These are phyloP conservation scores for Phytophthora pistaciae DNA, from an alignment of 352 stramenopile species.

Conservation along the genomic window DNA sequence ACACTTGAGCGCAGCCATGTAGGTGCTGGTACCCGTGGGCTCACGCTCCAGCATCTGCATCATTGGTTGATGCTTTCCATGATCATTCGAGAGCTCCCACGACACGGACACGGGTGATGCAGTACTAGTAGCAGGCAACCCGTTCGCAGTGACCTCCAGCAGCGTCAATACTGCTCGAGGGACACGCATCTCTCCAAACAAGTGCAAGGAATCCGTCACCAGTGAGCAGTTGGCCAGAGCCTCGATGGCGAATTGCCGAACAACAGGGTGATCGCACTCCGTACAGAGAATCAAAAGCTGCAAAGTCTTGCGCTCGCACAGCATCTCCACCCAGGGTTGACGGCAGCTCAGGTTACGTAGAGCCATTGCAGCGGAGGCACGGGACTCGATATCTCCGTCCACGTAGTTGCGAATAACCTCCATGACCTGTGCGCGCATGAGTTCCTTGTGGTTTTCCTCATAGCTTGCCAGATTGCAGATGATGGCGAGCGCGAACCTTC, in stretches of 20 bases:
- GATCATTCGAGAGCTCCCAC: conserved; percentile 16
- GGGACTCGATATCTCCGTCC: conserved; percentile 73
- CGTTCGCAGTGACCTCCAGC: conserved; percentile 48
- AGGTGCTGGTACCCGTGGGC: conserved; percentile 47
- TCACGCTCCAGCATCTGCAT: conserved; percentile 4
- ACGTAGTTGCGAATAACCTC: conserved; percentile 80
- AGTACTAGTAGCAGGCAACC: neutral
- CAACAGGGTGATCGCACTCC: conserved; percentile 55
- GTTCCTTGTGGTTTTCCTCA: conserved; percentile 83
- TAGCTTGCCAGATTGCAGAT: conserved; percentile 82
- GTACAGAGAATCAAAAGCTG: conserved; percentile 68
- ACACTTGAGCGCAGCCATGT: conserved; percentile 76
- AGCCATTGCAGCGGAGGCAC: conserved; percentile 75
- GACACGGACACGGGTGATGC: conserved; percentile 15
- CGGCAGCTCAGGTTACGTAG: conserved; percentile 79
- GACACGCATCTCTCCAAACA: conserved; percentile 78
- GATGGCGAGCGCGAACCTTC: conserved; percentile 69
- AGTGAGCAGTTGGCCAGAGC: conserved; percentile 82
- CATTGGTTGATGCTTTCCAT: neutral
- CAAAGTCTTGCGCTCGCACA: conserved; percentile 79
- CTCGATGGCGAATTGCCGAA: conserved; percentile 73
- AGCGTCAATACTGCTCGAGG: conserved; percentile 54
- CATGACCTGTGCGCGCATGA: conserved; percentile 77
- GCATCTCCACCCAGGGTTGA: conserved; percentile 82
- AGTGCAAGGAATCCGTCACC: conserved; percentile 74